phyloP scores from a whole-genome alignment of 1,284 basidiomycete genomes.

The Trichosporon sp. region DNA sequence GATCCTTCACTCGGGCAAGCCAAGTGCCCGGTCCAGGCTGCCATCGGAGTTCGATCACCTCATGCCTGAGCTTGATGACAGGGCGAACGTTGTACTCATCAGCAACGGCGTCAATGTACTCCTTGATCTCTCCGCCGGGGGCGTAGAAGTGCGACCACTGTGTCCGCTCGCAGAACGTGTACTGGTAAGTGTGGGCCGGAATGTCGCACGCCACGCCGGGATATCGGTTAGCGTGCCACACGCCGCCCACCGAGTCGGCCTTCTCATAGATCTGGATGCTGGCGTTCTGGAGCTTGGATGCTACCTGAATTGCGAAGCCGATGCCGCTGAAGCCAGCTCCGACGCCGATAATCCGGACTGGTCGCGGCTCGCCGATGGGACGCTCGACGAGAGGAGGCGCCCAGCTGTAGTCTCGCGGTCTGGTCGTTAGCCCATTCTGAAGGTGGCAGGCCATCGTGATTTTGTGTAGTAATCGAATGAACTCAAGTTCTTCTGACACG shows the following conservation, averaged over 20 bases:
- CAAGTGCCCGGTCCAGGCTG: slow-evolving; percentile 22
- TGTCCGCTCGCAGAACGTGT: slow-evolving; percentile 20
- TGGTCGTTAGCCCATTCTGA: background rate
- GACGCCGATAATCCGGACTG: slow-evolving; percentile 5
- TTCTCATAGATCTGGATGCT: slow-evolving; percentile 13
- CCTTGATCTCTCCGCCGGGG: slow-evolving; percentile 27
- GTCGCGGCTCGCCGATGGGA: slow-evolving; percentile 1
- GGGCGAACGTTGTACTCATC: slow-evolving; percentile 23
- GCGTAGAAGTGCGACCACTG: slow-evolving; percentile 30
- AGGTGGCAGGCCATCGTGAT: background rate
- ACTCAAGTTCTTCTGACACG: background rate
- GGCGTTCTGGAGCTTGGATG: slow-evolving; percentile 5
- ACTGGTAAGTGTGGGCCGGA: slow-evolving; percentile 32
- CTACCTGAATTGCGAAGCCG: slow-evolving; percentile 11
- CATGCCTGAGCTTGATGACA: slow-evolving; percentile 27
- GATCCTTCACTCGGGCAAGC: slow-evolving; percentile 18
- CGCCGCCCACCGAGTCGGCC: slow-evolving; percentile 14
- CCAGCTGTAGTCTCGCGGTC: slow-evolving; percentile 4
- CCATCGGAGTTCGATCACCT: slow-evolving; percentile 27
- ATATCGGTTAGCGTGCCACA: slow-evolving; percentile 31
- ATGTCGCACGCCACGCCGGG: slow-evolving; percentile 33
- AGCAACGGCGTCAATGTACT: slow-evolving; percentile 23
- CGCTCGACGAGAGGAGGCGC: slow-evolving; percentile 11
- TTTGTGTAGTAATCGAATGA: background rate
- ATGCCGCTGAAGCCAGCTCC: slow-evolving; percentile 17